phyloP scores from a whole-genome alignment of 176 grass and related monocot species.

The Carex littledalei region DNA sequence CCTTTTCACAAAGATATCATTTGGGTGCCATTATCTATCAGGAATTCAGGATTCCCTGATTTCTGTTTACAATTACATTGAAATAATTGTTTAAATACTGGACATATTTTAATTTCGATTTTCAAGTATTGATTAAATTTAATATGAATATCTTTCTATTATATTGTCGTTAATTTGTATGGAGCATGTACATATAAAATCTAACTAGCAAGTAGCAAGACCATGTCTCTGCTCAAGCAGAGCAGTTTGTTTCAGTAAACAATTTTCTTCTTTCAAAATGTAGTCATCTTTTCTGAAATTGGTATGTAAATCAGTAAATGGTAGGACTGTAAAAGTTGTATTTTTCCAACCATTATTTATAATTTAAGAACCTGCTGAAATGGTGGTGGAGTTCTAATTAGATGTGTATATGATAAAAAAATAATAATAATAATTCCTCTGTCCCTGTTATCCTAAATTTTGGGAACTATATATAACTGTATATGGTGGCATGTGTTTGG shows the following conservation, averaged over 20 bases:
- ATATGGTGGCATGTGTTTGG: not conserved
- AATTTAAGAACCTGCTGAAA: not conserved
- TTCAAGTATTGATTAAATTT: not conserved
- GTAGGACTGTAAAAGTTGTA: no score
- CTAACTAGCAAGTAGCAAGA: not conserved
- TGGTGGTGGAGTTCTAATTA: not conserved
- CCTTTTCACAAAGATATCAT: not conserved
- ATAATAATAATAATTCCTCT: not conserved
- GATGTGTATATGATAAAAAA: not conserved
- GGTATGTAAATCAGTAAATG: no score
- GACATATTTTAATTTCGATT: not conserved
- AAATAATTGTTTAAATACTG: not conserved
- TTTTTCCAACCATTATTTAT: not conserved
- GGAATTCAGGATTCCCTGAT: not conserved
- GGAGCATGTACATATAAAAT: not conserved
- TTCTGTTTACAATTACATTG: not conserved
- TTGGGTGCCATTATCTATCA: not conserved
- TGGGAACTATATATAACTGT: not conserved
- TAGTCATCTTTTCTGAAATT: no score
- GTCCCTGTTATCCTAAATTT: not conserved
- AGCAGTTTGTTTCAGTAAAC: no score
- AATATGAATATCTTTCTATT: not conserved
- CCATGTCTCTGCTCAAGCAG: no score
- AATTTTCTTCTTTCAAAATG: no score
- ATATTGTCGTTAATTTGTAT: not conserved